Percentiles rank a stretch among this genome's conserved stretches.
Evolutionary conservation across 148 eudicot genomes (phyloP).

Genomic region (Spergularia marina): DNA sequence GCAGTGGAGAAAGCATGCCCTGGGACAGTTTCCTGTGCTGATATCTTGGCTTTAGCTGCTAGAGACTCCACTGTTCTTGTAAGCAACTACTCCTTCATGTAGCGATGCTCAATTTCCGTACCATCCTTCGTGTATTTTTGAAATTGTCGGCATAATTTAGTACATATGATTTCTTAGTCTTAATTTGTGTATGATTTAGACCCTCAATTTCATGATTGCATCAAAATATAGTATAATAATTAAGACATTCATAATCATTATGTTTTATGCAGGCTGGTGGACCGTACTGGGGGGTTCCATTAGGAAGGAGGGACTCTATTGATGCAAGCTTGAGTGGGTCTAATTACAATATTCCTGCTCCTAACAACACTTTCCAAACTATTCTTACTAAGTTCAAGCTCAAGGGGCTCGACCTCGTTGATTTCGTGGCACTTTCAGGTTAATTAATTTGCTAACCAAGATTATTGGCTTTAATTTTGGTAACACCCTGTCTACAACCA

Average conservation of each 20-base stretch:
- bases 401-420: constrained; percentile 65
- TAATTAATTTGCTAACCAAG: not conserved
- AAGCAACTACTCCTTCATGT: constrained; percentile 14
- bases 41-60: constrained; percentile 48
- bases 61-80: constrained; percentile 51
- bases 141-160: too few species aligned
- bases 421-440: constrained; percentile 89
- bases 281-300: constrained; percentile 77
- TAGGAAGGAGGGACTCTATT: constrained; percentile 78
- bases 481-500: not conserved
- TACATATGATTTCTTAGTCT: too few species aligned
- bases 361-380: constrained; percentile 85
- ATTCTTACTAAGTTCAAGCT: constrained; percentile 76
- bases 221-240: not conserved
- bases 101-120: too few species aligned
- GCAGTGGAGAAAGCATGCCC: constrained; percentile 60
- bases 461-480: not conserved
- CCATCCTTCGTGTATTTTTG: too few species aligned
- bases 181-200: too few species aligned
- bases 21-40: constrained; percentile 61
- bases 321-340: constrained; percentile 88
- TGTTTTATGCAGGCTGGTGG: constrained; percentile 58
- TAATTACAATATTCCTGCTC: constrained; percentile 83
- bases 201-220: too few species aligned
- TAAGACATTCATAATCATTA: too few species aligned